Evolutionary conservation across 495 filamentous ascomycete species (phyloP).

Genomic region (Immersiella caudata): DNA sequence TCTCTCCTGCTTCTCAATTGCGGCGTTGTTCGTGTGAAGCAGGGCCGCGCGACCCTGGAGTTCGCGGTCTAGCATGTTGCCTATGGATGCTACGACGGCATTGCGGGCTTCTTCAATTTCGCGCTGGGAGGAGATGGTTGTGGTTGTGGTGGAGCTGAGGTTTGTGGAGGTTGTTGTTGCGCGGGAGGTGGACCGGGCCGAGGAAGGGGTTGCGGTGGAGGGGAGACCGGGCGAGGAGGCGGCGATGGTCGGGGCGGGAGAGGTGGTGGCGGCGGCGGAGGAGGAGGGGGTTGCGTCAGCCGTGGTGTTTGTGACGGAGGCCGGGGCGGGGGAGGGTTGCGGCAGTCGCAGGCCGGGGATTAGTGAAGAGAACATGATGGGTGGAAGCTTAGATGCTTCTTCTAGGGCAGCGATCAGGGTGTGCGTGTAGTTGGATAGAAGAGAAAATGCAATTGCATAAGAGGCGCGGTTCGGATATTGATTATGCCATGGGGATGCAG

Average conservation of each 20-base stretch:
- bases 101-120: constrained; percentile 66
- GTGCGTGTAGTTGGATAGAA: neutral
- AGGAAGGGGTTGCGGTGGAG: neutral
- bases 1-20: constrained; percentile 71
- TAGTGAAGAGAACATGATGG: constrained; percentile 16
- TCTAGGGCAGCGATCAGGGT: neutral
- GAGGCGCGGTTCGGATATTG: neutral
- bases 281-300: constrained; percentile 1
- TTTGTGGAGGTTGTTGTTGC: constrained; percentile 3
- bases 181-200: neutral
- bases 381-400: neutral
- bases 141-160: neutral
- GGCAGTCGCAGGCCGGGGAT: constrained; percentile 7
- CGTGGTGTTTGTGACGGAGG: constrained; percentile 22
- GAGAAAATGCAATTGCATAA: neutral
- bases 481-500: constrained; percentile 3
- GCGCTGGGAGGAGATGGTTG: constrained; percentile 33
- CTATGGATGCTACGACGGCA: constrained; percentile 77
- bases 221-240: neutral
- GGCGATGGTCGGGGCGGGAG: neutral
- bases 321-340: constrained; percentile 20
- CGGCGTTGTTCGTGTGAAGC: constrained; percentile 71
- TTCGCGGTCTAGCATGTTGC: constrained; percentile 70
- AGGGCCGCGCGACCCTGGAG: constrained; percentile 73
- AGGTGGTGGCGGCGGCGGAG: neutral